Percentiles rank a stretch among this genome's conserved stretches.
These are phyloP conservation scores for Stentor roeselii DNA, from an alignment of 73 alveolate species.

Conservation along the genomic window DNA sequence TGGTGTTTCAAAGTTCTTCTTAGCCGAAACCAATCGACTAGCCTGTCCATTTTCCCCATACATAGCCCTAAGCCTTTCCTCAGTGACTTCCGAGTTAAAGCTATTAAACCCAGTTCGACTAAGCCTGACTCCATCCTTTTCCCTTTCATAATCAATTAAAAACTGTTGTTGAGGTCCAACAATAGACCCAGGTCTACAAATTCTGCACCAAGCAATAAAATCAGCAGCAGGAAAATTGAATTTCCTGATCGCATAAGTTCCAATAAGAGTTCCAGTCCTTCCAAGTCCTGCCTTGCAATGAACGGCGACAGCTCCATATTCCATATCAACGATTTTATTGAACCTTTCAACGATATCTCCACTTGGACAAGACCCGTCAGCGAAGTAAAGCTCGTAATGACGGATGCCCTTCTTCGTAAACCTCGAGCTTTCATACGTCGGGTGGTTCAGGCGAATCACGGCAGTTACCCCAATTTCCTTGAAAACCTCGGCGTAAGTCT, in stretches of 20 bases:
- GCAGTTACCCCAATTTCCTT: conserved; percentile 35
- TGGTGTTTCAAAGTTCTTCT: conserved; percentile 21
- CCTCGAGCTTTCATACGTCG: conserved; percentile 29
- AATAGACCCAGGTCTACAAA: conserved; percentile 75
- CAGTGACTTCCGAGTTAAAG: background rate
- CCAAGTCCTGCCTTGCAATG: conserved; percentile 95
- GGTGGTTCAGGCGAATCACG: conserved; percentile 33
- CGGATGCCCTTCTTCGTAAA: conserved; percentile 27
- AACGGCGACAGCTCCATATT: conserved; percentile 89
- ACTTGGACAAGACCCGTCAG: conserved; percentile 95
- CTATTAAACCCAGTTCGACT: background rate
- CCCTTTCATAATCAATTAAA: conserved; percentile 34
- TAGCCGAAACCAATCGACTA: background rate
- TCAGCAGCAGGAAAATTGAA: conserved; percentile 64
- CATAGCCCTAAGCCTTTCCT: conserved; percentile 8
- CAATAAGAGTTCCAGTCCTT: conserved; percentile 84
- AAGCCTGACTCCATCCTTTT: background rate
- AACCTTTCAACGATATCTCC: conserved; percentile 76
- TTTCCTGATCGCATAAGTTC: conserved; percentile 68
- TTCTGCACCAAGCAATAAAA: conserved; percentile 77
- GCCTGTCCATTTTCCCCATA: conserved; percentile 33
- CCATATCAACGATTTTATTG: conserved; percentile 76
- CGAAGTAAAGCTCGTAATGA: conserved; percentile 74
- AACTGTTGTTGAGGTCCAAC: conserved; percentile 59
- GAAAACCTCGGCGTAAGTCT: conserved; percentile 2